phyloP scores from a whole-genome alignment of 2,329 filamentous ascomycete species.

The Arthrobotrys sinensis region DNA sequence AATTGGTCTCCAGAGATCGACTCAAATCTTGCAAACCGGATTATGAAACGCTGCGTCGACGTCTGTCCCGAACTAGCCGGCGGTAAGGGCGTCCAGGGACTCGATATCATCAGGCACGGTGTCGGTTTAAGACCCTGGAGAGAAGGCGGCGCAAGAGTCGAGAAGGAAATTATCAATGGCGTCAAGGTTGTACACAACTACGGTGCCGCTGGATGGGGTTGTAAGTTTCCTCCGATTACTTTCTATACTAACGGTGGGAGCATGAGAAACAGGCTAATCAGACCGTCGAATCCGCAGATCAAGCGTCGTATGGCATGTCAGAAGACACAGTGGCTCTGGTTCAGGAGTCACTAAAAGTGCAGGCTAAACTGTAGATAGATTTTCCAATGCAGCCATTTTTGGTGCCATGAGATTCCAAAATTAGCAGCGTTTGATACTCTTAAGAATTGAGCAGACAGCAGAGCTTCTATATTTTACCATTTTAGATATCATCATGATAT shows the following conservation, averaged over 20 bases:
- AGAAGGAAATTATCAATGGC: conserved; percentile 78
- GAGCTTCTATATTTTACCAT: background rate
- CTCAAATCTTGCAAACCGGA: conserved; percentile 82
- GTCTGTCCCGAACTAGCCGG: conserved; percentile 76
- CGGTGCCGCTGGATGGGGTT: conserved; percentile 85
- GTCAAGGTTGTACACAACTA: conserved; percentile 85
- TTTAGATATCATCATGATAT: background rate
- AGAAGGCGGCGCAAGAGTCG: conserved; percentile 80
- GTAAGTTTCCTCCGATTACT: conserved; percentile 66
- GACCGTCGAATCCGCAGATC: conserved; percentile 66
- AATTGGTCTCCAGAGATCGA: conserved; percentile 86
- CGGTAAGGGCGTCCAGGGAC: conserved; percentile 78
- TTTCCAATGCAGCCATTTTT: background rate
- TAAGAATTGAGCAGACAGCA: background rate
- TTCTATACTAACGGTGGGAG: background rate
- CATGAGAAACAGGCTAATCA: conserved; percentile 38
- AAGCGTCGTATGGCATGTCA: conserved; percentile 79
- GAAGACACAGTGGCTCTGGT: conserved; percentile 78
- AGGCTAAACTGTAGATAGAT: conserved; percentile 53
- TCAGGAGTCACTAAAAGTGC: conserved; percentile 68
- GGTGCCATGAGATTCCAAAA: background rate
- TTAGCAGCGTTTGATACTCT: background rate
- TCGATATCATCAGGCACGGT: conserved; percentile 84
- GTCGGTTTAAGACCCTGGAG: conserved; percentile 85
- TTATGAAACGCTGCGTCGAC: conserved; percentile 83